Percentiles rank a stretch among this genome's conserved stretches.
Evolutionary conservation across 257 asterid genomes (phyloP).

Genomic region (Nicotiana tabacum): DNA sequence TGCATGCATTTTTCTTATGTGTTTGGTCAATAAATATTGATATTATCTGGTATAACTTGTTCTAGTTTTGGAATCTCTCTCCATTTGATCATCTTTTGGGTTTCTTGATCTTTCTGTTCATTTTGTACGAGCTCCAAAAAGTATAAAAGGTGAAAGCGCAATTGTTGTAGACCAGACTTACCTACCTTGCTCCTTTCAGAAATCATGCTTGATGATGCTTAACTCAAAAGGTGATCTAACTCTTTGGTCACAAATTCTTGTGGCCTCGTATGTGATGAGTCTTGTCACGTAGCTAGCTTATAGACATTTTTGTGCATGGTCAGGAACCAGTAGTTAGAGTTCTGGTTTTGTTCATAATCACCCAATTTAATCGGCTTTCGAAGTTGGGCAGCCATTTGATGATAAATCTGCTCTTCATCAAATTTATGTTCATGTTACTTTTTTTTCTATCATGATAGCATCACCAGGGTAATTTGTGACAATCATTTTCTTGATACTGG

Average conservation of each 20-base stretch:
- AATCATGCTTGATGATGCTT: background rate
- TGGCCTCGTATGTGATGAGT: background rate
- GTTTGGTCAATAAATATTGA: background rate
- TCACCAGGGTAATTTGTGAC: background rate
- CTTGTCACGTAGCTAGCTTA: background rate
- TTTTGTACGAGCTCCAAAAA: background rate
- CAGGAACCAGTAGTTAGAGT: background rate
- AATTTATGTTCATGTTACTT: background rate
- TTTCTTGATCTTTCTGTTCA: background rate
- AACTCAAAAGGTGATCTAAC: background rate
- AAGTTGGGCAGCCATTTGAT: background rate
- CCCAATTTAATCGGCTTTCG: background rate
- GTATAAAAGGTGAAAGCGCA: background rate
- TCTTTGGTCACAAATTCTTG: background rate
- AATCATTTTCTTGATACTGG: slow-evolving; percentile 15
- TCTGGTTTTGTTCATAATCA: background rate
- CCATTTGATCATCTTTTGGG: slow-evolving; percentile 1
- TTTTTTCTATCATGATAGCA: background rate
- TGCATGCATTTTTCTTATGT: background rate
- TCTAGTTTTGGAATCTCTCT: background rate
- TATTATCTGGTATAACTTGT: background rate
- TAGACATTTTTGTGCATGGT: background rate
- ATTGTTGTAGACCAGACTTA: background rate
- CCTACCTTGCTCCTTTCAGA: background rate
- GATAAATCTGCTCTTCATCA: slow-evolving; percentile 3